These are phyloP conservation scores for Pseudomassariella vexata DNA, from an alignment of 2,329 filamentous ascomycete genomes.

Conservation along the genomic window DNA sequence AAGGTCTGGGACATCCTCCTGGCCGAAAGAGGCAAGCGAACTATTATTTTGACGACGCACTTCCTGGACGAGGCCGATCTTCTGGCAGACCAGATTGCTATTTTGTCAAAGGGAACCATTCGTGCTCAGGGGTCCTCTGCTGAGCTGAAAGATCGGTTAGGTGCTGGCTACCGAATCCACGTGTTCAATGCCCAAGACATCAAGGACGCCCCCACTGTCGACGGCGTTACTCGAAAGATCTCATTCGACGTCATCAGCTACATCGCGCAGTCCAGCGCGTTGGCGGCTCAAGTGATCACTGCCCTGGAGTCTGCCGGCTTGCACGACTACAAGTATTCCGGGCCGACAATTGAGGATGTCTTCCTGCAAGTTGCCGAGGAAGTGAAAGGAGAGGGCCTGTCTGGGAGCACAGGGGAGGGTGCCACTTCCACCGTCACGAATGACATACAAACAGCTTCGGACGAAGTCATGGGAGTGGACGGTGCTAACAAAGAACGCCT, in stretches of 20 bases:
- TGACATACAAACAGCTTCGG: conserved; percentile 18
- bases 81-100: conserved; percentile 81
- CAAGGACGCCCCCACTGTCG: conserved; percentile 42
- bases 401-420: conserved; percentile 5
- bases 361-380: conserved; percentile 85
- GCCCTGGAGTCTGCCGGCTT: conserved; percentile 62
- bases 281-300: conserved; percentile 67
- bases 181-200: conserved; percentile 55
- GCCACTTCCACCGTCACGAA: conserved; percentile 7
- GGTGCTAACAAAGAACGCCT: conserved; percentile 31
- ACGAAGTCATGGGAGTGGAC: conserved; percentile 12
- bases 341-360: conserved; percentile 88
- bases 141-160: conserved; percentile 74
- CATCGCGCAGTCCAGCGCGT: conserved; percentile 60
- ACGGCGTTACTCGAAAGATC: conserved; percentile 50
- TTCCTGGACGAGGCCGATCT: conserved; percentile 92
- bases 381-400: conserved; percentile 46
- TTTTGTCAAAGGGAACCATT: conserved; percentile 77
- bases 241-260: conserved; percentile 70
- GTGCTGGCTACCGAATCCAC: conserved; percentile 79
- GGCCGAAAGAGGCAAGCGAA: conserved; percentile 73
- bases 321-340: conserved; percentile 76
- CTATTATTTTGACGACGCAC: conserved; percentile 85
- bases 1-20: conserved; percentile 95
- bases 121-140: conserved; percentile 81